Evolutionary conservation across 2,329 filamentous ascomycete genomes (phyloP), one percentile per base, ranked within the genome.

Genomic region (Metarhizium rileyi): DNA sequence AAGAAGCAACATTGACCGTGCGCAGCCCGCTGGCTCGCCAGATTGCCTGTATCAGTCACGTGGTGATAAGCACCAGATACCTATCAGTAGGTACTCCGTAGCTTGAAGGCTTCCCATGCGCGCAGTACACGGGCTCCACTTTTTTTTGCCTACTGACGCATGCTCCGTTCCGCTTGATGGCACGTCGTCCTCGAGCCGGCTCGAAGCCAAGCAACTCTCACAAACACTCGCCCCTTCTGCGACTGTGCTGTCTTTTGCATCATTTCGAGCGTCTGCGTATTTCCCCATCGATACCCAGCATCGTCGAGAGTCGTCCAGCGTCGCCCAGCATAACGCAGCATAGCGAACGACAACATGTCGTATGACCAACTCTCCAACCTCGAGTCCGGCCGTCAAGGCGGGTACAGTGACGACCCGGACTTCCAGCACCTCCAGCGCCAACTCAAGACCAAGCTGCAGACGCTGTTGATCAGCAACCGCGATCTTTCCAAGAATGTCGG

Each of bases 391-490:
- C 79, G 82, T 55, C 75, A 81, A 53, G 82, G 86, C 65, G 86
- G 86, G 63, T 98, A 95, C 71, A 77, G 80, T 63, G 93, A 98
- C 70, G 89, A 97, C 65, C 93, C 93, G 47, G 90, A 90, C 56
- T 98, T 97, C 76, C 80, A 88, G 63, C 77, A 80, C 51, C 80
- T 95, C 59, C 88, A 90, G 54, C 83, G 87, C 62, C 78, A 85
- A 52, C 80, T 97, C 53, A 94, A 87, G 68, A 86, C 88, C 67
- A 86, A 91, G 66, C 78, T 98, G 46, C 95, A 96, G 72, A 83
- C 84, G 53, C 78, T 98, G 54, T 90, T 90, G 48, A 86, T 86
- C 56, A 93, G 90, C 67, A 91, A 95, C 59, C 83, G 87, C 50
- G 84, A 88, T 52, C 78, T 98, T 22, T 84, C 84, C 56, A 86